Evolutionary conservation across 352 stramenopile genomes (phyloP).

Genomic region (Phytophthora agathidicida): DNA sequence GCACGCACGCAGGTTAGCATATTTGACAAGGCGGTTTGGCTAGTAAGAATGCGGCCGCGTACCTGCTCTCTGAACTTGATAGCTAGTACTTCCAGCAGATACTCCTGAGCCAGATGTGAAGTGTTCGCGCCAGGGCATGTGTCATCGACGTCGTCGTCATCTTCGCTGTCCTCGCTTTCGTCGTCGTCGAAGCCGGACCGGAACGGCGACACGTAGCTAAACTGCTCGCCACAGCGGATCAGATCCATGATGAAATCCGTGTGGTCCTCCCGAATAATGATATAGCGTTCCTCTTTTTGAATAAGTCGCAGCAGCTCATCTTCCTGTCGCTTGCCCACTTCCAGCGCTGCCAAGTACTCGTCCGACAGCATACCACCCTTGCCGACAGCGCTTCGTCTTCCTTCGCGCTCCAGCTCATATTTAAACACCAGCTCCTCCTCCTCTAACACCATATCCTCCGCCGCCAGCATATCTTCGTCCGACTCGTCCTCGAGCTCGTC

Average conservation of each 20-base stretch:
- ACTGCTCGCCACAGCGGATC: conserved; percentile 79
- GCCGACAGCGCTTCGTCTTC: conserved; percentile 20
- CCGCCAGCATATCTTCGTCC: conserved; percentile 45
- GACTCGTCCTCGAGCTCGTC: conserved; percentile 46
- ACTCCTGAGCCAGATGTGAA: conserved; percentile 78
- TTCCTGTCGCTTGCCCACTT: conserved; percentile 70
- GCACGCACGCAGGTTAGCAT: too few species aligned
- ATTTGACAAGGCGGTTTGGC: too few species aligned
- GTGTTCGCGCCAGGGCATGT: conserved; percentile 80
- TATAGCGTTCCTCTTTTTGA: conserved; percentile 83
- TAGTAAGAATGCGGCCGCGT: background rate
- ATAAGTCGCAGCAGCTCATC: conserved; percentile 76
- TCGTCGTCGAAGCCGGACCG: conserved; percentile 44
- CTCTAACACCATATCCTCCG: conserved; percentile 52
- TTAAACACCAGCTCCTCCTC: conserved; percentile 77
- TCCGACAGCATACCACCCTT: conserved; percentile 56
- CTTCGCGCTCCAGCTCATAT: conserved; percentile 68
- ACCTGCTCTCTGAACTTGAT: conserved; percentile 87
- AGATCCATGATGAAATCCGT: conserved; percentile 84
- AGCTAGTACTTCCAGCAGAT: conserved; percentile 75
- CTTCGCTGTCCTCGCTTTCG: conserved; percentile 48
- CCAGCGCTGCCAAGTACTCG: conserved; percentile 67
- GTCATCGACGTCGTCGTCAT: conserved; percentile 70
- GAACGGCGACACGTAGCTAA: conserved; percentile 68
- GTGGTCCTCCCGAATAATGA: conserved; percentile 85